Evolutionary conservation across 371 early-diverging fungal species (phyloP).

Genomic region (Smittium mucronatum): DNA sequence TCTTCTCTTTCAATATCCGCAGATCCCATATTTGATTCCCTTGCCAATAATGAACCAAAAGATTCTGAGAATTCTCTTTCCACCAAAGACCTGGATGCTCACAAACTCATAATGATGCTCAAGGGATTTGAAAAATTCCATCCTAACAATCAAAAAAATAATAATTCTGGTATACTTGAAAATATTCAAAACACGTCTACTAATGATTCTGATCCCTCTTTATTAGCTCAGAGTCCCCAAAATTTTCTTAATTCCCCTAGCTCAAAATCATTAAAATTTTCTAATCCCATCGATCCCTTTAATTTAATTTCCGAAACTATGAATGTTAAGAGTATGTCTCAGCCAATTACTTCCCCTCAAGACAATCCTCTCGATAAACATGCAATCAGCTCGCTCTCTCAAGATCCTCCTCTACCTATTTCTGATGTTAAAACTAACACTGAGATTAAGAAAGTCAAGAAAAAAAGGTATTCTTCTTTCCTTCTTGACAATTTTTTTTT

Average conservation of each 20-base stretch:
- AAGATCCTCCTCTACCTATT: background rate
- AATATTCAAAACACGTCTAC: no score
- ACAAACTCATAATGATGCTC: background rate
- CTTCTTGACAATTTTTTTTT: background rate
- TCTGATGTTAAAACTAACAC: background rate
- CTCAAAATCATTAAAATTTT: background rate
- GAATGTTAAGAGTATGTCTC: no score
- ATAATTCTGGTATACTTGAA: no score
- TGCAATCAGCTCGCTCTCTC: background rate
- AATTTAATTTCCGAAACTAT: background rate
- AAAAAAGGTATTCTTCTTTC: background rate
- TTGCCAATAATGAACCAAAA: background rate
- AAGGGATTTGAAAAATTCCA: background rate
- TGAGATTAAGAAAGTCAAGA: background rate
- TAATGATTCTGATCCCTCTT: background rate
- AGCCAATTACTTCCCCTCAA: no score
- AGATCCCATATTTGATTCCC: background rate
- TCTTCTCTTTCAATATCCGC: background rate
- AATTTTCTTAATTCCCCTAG: background rate
- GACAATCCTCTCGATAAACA: background rate
- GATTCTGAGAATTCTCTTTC: background rate
- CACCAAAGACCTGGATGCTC: background rate
- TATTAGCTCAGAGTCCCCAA: background rate
- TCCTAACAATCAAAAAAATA: no score
- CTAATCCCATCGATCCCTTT: conserved; percentile 4